These are phyloP conservation scores for Drosera capensis DNA, from an alignment of 148 eudicot genomes.

Conservation along the genomic window DNA sequence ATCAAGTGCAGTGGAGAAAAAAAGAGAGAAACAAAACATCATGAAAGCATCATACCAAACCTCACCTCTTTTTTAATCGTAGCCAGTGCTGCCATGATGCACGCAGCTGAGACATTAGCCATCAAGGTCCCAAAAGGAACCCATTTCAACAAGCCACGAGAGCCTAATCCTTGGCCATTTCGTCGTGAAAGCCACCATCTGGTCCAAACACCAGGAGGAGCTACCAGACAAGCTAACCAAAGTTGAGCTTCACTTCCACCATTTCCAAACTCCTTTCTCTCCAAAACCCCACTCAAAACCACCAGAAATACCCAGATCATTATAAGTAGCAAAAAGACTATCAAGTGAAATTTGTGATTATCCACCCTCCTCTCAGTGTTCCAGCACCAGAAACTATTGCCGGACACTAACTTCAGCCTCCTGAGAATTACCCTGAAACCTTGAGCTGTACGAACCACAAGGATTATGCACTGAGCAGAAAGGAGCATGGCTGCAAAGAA, in stretches of 20 bases:
- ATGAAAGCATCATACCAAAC: not conserved
- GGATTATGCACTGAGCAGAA: constrained; percentile 41
- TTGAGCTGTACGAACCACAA: constrained; percentile 56
- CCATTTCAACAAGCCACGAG: constrained; percentile 38
- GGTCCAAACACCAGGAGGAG: constrained; percentile 77
- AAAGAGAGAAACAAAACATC: no score
- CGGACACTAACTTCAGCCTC: no score
- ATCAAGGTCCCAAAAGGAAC: constrained; percentile 75
- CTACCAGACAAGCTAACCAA: constrained; percentile 70
- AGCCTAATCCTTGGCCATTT: constrained; percentile 74
- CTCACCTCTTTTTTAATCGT: constrained; percentile 49
- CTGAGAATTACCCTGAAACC: constrained; percentile 27
- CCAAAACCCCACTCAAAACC: constrained; percentile 34
- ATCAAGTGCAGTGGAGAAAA: not conserved
- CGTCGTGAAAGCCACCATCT: constrained; percentile 84
- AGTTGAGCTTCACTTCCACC: constrained; percentile 53
- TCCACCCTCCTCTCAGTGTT: constrained; percentile 10
- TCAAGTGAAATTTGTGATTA: constrained; percentile 13
- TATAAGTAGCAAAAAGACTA: constrained; percentile 20
- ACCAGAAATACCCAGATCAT: constrained; percentile 37
- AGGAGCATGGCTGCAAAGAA: constrained; percentile 52
- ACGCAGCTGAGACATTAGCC: constrained; percentile 79
- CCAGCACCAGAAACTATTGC: no score
- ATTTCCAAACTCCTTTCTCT: constrained; percentile 27
- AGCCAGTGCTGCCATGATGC: constrained; percentile 87